Evolutionary conservation across 176 grass and related monocot species (phyloP).

Genomic region (Hyparrhenia diplandra): DNA sequence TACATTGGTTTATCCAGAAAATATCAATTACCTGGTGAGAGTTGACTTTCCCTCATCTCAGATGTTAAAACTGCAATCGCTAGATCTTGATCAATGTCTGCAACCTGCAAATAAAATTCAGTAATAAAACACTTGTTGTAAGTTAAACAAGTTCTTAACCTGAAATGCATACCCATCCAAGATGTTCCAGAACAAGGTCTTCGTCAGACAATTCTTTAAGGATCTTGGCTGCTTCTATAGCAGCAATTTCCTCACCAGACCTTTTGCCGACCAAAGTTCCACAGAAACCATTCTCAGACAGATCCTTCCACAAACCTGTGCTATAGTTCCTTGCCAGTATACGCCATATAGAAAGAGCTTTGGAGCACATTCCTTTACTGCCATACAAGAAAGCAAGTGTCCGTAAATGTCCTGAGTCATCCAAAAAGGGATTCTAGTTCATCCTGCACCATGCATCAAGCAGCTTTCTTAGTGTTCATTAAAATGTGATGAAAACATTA

Average conservation of each 20-base stretch:
- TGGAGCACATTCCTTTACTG: conserved; percentile 84
- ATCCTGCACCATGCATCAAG: conserved; percentile 51
- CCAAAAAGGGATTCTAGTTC: conserved; percentile 90
- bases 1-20: conserved; percentile 8
- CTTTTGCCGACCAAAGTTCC: conserved; percentile 33
- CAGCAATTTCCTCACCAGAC: conserved; percentile 58
- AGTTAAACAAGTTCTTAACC: not conserved
- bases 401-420: conserved; percentile 78
- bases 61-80: conserved; percentile 82
- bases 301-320: conserved; percentile 69
- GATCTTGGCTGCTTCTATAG: conserved; percentile 81
- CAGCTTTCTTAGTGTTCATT: conserved; percentile 26
- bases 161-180: conserved; percentile 84
- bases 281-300: conserved; percentile 30
- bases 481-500: conserved; percentile 28
- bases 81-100: conserved; percentile 81
- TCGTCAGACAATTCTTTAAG: conserved; percentile 79
- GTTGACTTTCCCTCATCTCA: conserved; percentile 66
- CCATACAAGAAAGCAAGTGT: conserved; percentile 95
- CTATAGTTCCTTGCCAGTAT: conserved; percentile 82
- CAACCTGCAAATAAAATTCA: conserved; percentile 52
- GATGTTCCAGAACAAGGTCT: conserved; percentile 88
- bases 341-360: conserved; percentile 80
- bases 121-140: conserved; percentile 9
- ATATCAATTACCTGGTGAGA: conserved; percentile 73